These are phyloP conservation scores for Rhizopus stolonifer DNA, from an alignment of 371 early-diverging fungal genomes.

Conservation along the genomic window DNA sequence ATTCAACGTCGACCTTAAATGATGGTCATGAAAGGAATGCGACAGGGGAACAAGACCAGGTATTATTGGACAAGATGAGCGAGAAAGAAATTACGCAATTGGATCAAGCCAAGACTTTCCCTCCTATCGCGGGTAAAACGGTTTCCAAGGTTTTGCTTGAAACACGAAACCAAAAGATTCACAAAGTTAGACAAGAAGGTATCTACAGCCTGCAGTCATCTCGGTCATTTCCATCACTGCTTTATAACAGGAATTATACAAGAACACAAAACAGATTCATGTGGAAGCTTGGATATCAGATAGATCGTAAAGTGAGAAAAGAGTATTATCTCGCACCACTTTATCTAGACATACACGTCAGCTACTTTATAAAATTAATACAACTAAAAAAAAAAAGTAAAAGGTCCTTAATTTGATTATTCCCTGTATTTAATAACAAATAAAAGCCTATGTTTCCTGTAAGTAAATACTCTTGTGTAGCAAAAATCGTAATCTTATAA, in stretches of 20 bases:
- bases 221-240: background rate
- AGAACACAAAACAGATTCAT: background rate
- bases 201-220: background rate
- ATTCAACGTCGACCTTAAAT: background rate
- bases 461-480: too few species aligned
- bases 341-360: constrained; percentile 9
- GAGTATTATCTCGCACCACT: constrained; percentile 11
- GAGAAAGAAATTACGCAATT: background rate
- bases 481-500: too few species aligned
- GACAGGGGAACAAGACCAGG: background rate
- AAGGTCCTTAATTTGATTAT: too few species aligned
- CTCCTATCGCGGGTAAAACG: background rate
- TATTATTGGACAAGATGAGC: background rate
- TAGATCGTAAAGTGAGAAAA: background rate
- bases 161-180: background rate
- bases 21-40: background rate
- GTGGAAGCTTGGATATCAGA: constrained; percentile 14
- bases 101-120: background rate
- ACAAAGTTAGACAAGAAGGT: background rate
- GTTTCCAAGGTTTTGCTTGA: background rate
- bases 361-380: background rate
- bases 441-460: too few species aligned
- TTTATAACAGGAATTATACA: too few species aligned
- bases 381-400: background rate
- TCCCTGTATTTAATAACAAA: background rate